A percentile compares a stretch with the other conserved stretches of the same genome.
Evolutionary conservation across 2,329 filamentous ascomycete species (phyloP).

Genomic region (Xylariaceae sp.): DNA sequence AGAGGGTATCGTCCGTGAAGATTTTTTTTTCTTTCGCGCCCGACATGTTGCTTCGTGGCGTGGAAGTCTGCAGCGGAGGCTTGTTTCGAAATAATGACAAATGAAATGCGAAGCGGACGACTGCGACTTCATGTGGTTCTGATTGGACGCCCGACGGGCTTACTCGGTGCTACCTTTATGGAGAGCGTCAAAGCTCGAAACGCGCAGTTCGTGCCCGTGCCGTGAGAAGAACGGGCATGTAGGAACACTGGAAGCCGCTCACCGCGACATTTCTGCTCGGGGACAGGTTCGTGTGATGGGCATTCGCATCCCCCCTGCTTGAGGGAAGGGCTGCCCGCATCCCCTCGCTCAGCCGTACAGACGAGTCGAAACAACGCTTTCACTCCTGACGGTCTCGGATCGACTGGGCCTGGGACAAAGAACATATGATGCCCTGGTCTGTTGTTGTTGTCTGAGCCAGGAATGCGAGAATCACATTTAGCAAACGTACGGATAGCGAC

Average conservation of each 20-base stretch:
- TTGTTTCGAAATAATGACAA: slow-evolving; percentile 7
- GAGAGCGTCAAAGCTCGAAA: not conserved
- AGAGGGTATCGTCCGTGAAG: not conserved
- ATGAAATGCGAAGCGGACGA: not conserved
- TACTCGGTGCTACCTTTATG: not conserved
- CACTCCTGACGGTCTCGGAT: not conserved
- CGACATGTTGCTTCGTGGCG: not conserved
- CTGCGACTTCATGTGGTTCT: slow-evolving; percentile 3
- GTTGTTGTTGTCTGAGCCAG: slow-evolving; percentile 6
- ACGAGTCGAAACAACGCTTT: not conserved
- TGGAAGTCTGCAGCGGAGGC: slow-evolving; percentile 9
- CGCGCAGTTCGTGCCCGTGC: not conserved
- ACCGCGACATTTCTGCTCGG: not conserved
- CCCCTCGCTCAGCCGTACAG: not conserved
- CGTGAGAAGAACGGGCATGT: not conserved
- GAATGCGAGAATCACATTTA: not conserved
- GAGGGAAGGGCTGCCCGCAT: not conserved
- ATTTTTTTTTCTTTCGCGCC: not conserved
- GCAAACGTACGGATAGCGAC: slow-evolving; percentile 8
- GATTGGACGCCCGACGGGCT: not conserved
- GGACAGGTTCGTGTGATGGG: not conserved
- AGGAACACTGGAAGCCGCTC: not conserved
- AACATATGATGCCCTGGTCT: not conserved
- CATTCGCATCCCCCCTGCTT: not conserved
- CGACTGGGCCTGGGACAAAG: not conserved